Evolutionary conservation across 1,139 yeast genomes (phyloP), one percentile per base, ranked within the genome.

Genomic region (Schwanniomyces etchellsii): DNA sequence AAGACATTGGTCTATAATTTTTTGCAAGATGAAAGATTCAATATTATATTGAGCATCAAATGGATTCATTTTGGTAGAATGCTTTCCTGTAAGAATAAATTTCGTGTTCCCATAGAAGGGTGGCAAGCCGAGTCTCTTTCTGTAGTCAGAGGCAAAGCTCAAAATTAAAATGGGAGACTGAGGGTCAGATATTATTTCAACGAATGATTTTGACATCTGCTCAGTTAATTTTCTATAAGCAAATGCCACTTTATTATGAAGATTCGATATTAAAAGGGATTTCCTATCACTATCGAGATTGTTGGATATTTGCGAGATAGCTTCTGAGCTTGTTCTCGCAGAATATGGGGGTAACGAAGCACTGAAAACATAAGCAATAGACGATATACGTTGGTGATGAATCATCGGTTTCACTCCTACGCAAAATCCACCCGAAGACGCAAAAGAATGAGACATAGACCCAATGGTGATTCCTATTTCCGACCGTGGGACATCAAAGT

Each of bases 391-490:
- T 67, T 93, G 98, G 58, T 91, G 96, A 45, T 81, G 83, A 27
- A 89, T 77, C 89, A 91, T 85, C 35, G 81, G 81, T 24, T 63
- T 60, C 25, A 76, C 81, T 36, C 97, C 98, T 16, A 85, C 85
- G 52, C 95, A 91, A 57, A 86, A 91, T 1, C 96, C 98, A 40
- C 99, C 99, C 27, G 93, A 80, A 6, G 94, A 70, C n/a, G 89
- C 93, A 43, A 89, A 70, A 0, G 95, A 70, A 26, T 71, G 70
- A 9, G 96, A 94, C 68, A 91, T 61, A 3, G 95, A 79, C 17
- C 96, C 96, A 36, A 86, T 72, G 9, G 95, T 83, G 41, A 91
- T 80, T 42, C 91, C 93, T 36, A 91, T 68, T 34, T 79, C 81
- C 2, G 64, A 57, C 42, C 85, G 67, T 32, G 89, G 77, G 45